Base-by-base conservation (phyloP, 768 basidiomycete species). In the Boletales sp. region DNA sequence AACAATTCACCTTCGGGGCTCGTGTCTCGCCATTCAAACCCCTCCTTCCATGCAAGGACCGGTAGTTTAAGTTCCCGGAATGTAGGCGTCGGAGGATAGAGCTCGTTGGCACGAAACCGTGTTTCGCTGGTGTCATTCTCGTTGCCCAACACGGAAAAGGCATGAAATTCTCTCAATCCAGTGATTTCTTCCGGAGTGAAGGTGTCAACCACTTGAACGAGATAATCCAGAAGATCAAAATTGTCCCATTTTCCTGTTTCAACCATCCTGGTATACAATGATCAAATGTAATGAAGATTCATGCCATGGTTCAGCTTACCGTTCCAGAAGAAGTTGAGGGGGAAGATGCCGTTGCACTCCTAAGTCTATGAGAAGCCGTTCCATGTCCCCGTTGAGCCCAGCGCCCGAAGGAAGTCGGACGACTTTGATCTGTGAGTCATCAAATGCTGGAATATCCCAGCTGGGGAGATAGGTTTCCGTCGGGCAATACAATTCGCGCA, bases 241-340 rank as follows among this genome's bases (percentile, higher is more conserved):
- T 85, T 83, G 1, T 83, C 86, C 91, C 90, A 93, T 52, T 87
- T 84, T 40, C 90, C 89, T 45, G 86, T 87, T 63, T 84, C 86
- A 57, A 89, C 80, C 85, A 88, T 86, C 61, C 87, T 89, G 13
- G 51, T 8, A 40, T 9, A 17, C 14, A 36, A 17, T 6, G 12
- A 42, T 31, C 36, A 15, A 48, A 19, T 34, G 21, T 18, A 19
- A 38, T 11, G 34, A 34, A 51, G 30, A 12, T 8, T 27, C 12
- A 39, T 12, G 19, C 11, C 18, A 39, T 17, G 19, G 10, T 5
- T 21, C 19, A 6, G 10, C 38, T 39, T 17, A 39, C 38, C 13
- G 38, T 13, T 39, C 21, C 18, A 39, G 19, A 21, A 39, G 38
- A 19, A 39, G 38, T 39, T 7, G 38, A 13, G 38, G 38, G 11